Conservation (phyloP, 2,329 filamentous ascomycete genomes). For the Hansfordia pulvinata region DNA sequence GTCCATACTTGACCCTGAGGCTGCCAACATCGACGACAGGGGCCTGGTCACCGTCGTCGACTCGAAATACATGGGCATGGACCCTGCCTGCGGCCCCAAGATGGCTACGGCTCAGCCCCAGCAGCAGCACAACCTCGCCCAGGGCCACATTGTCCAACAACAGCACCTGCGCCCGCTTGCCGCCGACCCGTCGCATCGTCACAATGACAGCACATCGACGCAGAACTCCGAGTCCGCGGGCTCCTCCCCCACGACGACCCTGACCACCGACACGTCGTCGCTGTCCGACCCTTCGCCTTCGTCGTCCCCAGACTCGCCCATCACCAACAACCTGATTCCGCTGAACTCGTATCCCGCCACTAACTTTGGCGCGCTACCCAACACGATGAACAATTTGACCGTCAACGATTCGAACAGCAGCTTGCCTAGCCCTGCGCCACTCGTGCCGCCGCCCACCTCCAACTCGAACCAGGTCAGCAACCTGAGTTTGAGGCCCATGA, state of each 20-base stretch:
- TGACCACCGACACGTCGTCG: conserved; percentile 83
- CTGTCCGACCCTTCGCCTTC: conserved; percentile 83
- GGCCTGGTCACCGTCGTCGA: conserved; percentile 40
- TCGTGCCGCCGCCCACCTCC: too few relatives aligned
- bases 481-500: conserved; percentile 42
- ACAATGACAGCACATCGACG: conserved; percentile 66
- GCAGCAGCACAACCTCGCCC: conserved; percentile 17
- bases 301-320: conserved; percentile 81
- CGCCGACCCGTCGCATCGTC: conserved; percentile 46
- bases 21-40: conserved; percentile 37
- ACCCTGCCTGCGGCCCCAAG: conserved; percentile 19
- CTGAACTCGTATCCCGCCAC: conserved; percentile 55
- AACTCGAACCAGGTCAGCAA: too few relatives aligned
- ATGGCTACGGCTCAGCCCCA: conserved; percentile 13
- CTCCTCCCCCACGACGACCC: conserved; percentile 87
- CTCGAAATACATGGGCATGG: conserved; percentile 35
- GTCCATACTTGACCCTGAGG: conserved; percentile 59
- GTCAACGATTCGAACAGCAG: conserved; percentile 26
- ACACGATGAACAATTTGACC: conserved; percentile 31
- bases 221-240: conserved; percentile 74
- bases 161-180: conserved; percentile 26
- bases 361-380: conserved; percentile 33
- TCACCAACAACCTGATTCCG: conserved; percentile 59
- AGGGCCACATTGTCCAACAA: too few relatives aligned
- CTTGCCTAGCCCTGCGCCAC: too few relatives aligned